Percentiles rank a stretch among this genome's conserved stretches.
Evolutionary conservation across 179 eudicot species (phyloP).

Genomic region (Corrigiola litoralis): DNA sequence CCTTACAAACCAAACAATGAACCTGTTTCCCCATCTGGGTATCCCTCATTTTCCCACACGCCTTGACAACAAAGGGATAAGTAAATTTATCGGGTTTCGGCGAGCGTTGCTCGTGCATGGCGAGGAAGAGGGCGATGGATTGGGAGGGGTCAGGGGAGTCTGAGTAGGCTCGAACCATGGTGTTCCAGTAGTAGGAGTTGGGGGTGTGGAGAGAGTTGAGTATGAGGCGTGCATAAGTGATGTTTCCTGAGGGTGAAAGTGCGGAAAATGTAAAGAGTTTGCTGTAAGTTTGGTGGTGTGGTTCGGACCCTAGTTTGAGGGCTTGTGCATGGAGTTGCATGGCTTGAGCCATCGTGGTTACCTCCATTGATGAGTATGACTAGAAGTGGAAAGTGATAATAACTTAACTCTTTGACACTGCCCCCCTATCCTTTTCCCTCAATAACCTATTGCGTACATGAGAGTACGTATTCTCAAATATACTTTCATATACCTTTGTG

Average conservation of each 20-base stretch:
- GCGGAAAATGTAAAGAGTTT: constrained; percentile 49
- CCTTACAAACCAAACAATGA: constrained; percentile 36
- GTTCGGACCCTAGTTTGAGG: constrained; percentile 27
- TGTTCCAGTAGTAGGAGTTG: constrained; percentile 48
- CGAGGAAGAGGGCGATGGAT: constrained; percentile 32
- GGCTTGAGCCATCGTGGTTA: constrained; percentile 42
- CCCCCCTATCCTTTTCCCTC: too few species aligned
- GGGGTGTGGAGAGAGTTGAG: constrained; percentile 33
- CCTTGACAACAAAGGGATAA: constrained; percentile 39
- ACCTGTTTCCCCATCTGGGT: constrained; percentile 36
- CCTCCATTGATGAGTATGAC: constrained; percentile 30
- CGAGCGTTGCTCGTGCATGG: constrained; percentile 19
- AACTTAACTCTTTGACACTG: too few species aligned
- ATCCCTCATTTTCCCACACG: constrained; percentile 31
- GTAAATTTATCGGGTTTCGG: constrained; percentile 46
- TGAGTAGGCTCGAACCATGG: constrained; percentile 40
- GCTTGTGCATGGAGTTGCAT: constrained; percentile 46
- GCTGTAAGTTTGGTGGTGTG: constrained; percentile 28
- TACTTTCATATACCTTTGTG: too few species aligned
- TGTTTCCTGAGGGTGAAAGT: constrained; percentile 40
- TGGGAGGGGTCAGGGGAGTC: constrained; percentile 29
- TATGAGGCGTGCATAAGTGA: constrained; percentile 37
- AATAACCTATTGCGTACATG: too few species aligned
- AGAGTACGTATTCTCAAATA: too few species aligned
- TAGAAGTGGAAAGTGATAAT: too few species aligned